phyloP scores from a whole-genome alignment of 441 rosid species.

The Bruguiera hainesii region DNA sequence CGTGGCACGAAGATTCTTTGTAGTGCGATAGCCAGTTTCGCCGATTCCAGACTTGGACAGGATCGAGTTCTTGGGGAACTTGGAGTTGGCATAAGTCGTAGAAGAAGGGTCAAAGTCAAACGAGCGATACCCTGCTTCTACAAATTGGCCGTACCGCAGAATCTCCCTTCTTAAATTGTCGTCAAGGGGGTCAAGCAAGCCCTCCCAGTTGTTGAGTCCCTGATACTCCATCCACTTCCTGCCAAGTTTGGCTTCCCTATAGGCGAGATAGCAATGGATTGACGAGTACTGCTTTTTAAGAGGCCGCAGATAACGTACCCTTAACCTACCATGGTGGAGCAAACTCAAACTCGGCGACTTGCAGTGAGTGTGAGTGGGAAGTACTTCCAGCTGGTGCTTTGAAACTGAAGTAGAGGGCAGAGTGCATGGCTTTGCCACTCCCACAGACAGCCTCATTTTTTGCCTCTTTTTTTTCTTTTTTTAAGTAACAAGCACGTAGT shows the following conservation, averaged over 20 bases:
- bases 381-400: background rate
- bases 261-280: background rate
- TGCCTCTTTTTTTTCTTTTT: too few species aligned
- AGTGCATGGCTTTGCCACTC: conserved; percentile 16
- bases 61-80: conserved; percentile 40
- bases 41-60: conserved; percentile 45
- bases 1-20: conserved; percentile 56
- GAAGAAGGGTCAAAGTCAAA: conserved; percentile 72
- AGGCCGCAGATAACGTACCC: too few species aligned
- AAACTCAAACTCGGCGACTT: too few species aligned
- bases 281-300: background rate
- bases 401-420: conserved; percentile 2
- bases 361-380: background rate
- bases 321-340: too few species aligned
- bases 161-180: conserved; percentile 54
- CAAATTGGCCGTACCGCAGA: conserved; percentile 65
- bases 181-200: conserved; percentile 60
- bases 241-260: conserved; percentile 27
- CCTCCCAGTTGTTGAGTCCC: conserved; percentile 57
- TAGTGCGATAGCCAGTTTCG: conserved; percentile 53
- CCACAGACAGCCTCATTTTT: conserved; percentile 24
- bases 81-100: conserved; percentile 45
- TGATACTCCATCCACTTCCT: conserved; percentile 58
- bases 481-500: background rate
- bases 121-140: conserved; percentile 60